Base-by-base conservation (phyloP, 2,329 filamentous ascomycete species). In the Pseudocercospora macadamiae region DNA sequence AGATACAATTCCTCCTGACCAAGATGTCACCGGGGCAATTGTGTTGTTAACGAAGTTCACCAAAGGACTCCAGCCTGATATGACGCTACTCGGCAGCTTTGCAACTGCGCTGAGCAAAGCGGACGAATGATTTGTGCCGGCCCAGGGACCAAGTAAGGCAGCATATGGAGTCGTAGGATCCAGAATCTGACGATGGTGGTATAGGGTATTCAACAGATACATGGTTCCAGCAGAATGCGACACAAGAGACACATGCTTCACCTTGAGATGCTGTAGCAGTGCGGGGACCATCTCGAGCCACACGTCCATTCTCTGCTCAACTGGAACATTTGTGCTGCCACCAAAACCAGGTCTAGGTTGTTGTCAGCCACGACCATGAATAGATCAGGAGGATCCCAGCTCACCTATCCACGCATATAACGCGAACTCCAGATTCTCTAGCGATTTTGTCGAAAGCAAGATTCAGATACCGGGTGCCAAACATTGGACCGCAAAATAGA, bases 301-400 rank as follows among this genome's bases (percentile, higher is more conserved):
- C 18, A 70, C 65, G 4, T 66, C 42, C 14, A 80, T 66, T 3
- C 79, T 71, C 12, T 72, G 49, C 8, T 68, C 48, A 4, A 79
- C 60, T 0, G 69, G 59, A 0, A 80, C 77, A 2, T 70, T 63
- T 0, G 76, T 77, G 10, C 78, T 79, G 32, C 71, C 75, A 18
- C 80, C 79, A 57, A 80, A 73, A n/a, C 73, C 76, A 12, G 77
- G 76, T n/a, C n/a, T n/a, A n/a, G n/a, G n/a, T n/a, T n/a, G n/a
- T n/a, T n/a, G n/a, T n/a, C n/a, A n/a, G n/a, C n/a, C n/a, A n/a
- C n/a, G n/a, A n/a, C n/a, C n/a, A n/a, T n/a, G n/a, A n/a, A n/a
- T n/a, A n/a, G n/a, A n/a, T n/a, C n/a, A n/a, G n/a, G n/a, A n/a
- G n/a, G n/a, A n/a, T n/a, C n/a, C n/a, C n/a, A n/a, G n/a, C n/a